Evolutionary conservation across 768 basidiomycete genomes (phyloP).

Genomic region (Rhizopogon roseolus): DNA sequence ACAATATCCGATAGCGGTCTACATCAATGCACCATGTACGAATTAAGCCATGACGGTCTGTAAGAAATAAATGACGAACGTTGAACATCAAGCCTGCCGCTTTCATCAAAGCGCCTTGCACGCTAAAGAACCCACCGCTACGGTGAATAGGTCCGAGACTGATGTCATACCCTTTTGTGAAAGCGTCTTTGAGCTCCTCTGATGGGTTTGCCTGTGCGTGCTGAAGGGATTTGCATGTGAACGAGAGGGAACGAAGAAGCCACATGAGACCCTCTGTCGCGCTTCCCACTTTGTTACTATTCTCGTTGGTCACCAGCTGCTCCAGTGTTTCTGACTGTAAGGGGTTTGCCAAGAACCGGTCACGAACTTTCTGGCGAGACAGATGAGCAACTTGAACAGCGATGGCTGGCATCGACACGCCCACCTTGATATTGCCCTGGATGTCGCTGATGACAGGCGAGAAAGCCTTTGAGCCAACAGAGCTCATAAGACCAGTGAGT

Average conservation of each 20-base stretch:
- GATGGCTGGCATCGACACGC: slow-evolving; percentile 12
- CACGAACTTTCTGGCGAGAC: slow-evolving; percentile 75
- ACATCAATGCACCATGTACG: slow-evolving; percentile 20
- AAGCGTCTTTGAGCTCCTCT: slow-evolving; percentile 57
- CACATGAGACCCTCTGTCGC: slow-evolving; percentile 93
- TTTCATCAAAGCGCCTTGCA: background rate
- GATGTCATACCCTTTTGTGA: slow-evolving; percentile 73
- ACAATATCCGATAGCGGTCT: slow-evolving; percentile 62
- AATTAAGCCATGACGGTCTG: background rate
- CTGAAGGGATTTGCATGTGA: slow-evolving; percentile 81
- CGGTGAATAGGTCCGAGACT: background rate
- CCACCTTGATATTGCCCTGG: slow-evolving; percentile 86
- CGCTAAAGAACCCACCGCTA: background rate
- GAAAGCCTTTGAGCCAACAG: slow-evolving; percentile 72
- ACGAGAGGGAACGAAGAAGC: slow-evolving; percentile 87
- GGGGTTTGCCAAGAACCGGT: slow-evolving; percentile 68
- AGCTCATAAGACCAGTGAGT: background rate
- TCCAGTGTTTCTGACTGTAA: slow-evolving; percentile 74
- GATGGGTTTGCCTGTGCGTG: slow-evolving; percentile 59
- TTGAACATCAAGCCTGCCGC: slow-evolving; percentile 1
- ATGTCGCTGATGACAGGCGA: slow-evolving; percentile 79
- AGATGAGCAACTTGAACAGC: background rate
- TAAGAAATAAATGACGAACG: background rate
- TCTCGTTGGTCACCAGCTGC: slow-evolving; percentile 77
- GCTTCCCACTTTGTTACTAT: slow-evolving; percentile 77